Evolutionary conservation across 208 protist species (phyloP).

Genomic region (Acanthamoeba culbertsoni): DNA sequence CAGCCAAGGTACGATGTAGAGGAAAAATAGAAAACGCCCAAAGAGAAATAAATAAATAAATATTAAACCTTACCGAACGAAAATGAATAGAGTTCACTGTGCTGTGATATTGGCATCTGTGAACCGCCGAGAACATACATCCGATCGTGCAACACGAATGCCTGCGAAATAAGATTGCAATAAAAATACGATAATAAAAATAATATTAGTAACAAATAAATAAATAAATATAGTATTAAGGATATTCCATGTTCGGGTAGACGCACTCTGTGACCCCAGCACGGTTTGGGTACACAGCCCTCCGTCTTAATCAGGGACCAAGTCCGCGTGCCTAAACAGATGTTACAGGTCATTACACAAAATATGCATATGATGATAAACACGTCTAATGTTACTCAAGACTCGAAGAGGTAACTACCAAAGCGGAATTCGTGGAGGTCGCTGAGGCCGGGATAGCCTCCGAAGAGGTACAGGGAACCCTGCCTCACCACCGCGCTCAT

Average conservation of each 20-base stretch:
- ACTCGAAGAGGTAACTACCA: background rate
- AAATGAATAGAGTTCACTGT: constrained; percentile 35
- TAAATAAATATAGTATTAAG: background rate
- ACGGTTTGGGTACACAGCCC: background rate
- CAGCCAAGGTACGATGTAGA: background rate
- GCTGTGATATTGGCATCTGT: background rate
- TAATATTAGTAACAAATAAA: background rate
- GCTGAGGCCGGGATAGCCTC: constrained; percentile 47
- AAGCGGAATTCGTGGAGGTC: constrained; percentile 55
- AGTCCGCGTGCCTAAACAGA: background rate
- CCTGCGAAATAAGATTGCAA: background rate
- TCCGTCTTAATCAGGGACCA: constrained; percentile 34
- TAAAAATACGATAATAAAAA: background rate
- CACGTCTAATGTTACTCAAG: background rate
- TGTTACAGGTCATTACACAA: background rate
- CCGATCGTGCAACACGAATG: background rate
- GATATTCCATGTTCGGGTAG: too few species aligned
- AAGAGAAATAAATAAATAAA: background rate
- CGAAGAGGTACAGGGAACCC: constrained; percentile 54
- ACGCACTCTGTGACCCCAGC: constrained; percentile 18
- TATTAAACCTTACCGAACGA: background rate
- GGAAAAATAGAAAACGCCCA: background rate
- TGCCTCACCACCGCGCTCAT: background rate
- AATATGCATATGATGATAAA: background rate
- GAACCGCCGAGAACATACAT: constrained; percentile 53